Evolutionary conservation across 768 basidiomycete species (phyloP), one percentile per base, ranked within the genome.

Genomic region (Sistotremastrum niveocremeum): DNA sequence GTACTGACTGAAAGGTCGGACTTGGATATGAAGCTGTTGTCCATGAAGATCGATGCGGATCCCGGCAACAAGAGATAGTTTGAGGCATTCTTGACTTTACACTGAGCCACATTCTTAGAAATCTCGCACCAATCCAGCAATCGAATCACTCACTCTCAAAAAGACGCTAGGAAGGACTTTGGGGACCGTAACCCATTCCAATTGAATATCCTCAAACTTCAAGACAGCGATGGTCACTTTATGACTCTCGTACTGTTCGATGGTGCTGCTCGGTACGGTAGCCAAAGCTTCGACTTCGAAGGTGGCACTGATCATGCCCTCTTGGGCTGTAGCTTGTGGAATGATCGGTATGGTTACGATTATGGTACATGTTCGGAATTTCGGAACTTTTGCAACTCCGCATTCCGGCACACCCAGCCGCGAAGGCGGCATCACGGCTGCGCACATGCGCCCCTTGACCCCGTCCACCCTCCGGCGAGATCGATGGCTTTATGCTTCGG

Each of bases 61-160:
- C 78, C 79, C 6, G 73, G 63, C 2, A 81, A 66, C 31, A 80
- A 61, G 30, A 69, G 62, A 51, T 76, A 76, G 44, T 75, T 73
- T 54, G 73, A 76, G 39, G 66, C 72, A 52, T 80, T 80, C 57
- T 71, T 70, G 45, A 79, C 69, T 49, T 64, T 57, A 48, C 67
- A 72, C 69, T 73, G 42, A 7, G 20, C 20, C 20, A 20, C 20
- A 20, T 53, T 46, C 20, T 20, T 20, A 20, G 20, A 20, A 20
- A 20, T 20, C 20, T 20, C 20, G 20, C 20, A 20, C 20, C 20
- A 20, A 20, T 20, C 20, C 20, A 20, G 20, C 2, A 20, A 20
- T 20, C 20, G 20, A 20, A 20, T 30, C 10, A 29, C 51, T 12
- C 37, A 46, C 51, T 40, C 47, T 45, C 33, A 51, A 41, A 39